A percentile compares a stretch with the other conserved stretches of the same genome.
Evolutionary conservation across 441 rosid species (phyloP).

Genomic region (Pelargonium australe): DNA sequence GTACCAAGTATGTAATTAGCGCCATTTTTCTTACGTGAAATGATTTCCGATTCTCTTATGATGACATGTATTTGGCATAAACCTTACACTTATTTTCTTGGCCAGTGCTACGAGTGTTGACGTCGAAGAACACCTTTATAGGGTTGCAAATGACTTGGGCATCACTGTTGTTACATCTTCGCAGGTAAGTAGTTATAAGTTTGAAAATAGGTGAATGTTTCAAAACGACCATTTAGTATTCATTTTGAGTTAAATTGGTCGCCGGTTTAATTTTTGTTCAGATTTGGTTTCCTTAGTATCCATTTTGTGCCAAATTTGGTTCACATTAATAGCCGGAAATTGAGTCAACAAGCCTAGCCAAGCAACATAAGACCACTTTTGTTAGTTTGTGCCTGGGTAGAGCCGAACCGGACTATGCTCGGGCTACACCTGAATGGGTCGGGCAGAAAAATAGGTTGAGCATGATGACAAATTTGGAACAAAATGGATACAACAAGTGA

Average conservation of each 20-base stretch:
- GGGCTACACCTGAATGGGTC: no score
- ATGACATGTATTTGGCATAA: no score
- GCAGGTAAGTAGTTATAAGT: constrained; percentile 45
- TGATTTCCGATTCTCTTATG: neutral
- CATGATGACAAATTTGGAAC: no score
- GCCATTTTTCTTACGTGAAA: constrained; percentile 1
- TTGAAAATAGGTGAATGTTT: neutral
- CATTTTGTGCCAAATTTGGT: no score
- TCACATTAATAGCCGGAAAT: no score
- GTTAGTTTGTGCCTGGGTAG: neutral
- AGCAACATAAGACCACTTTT: neutral
- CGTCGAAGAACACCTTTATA: constrained; percentile 94
- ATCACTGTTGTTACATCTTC: constrained; percentile 95
- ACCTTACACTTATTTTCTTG: constrained; percentile 8
- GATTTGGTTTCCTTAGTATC: no score
- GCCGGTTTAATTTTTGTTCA: no score
- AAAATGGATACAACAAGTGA: no score
- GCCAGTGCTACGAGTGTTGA: constrained; percentile 95
- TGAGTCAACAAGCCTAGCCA: no score
- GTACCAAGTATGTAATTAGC: constrained; percentile 73
- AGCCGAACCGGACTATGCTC: neutral
- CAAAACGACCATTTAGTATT: no score
- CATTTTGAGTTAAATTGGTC: no score
- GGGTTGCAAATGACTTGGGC: constrained; percentile 72
- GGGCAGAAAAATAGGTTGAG: no score